Evolutionary conservation across 306 rosid species (phyloP).

Genomic region (Spatholobus suberectus): DNA sequence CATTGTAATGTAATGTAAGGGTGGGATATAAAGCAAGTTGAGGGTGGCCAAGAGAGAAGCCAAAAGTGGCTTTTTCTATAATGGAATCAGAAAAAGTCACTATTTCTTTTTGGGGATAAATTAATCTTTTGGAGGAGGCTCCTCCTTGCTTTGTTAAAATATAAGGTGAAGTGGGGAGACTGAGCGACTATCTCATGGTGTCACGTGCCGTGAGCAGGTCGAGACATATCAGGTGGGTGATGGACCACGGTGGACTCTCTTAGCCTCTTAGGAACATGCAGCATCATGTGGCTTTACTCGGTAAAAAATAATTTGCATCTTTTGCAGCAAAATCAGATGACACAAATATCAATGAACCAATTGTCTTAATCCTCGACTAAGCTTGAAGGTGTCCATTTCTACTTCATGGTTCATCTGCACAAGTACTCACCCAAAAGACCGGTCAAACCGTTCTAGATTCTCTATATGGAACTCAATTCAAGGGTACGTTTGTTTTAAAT

Average conservation of each 20-base stretch:
- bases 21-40: constrained; percentile 43
- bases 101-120: constrained; percentile 38
- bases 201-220: constrained; percentile 71
- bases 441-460: constrained; percentile 57
- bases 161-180: neutral
- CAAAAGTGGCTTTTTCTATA: constrained; percentile 47
- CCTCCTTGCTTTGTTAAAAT: constrained; percentile 20
- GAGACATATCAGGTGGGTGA: constrained; percentile 46
- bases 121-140: neutral
- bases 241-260: constrained; percentile 50
- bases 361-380: constrained; percentile 36
- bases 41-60: constrained; percentile 43
- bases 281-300: constrained; percentile 41
- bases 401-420: constrained; percentile 28
- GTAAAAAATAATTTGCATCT: constrained; percentile 9
- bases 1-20: neutral
- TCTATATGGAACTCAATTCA: constrained; percentile 31
- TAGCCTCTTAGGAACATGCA: neutral
- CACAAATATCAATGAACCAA: constrained; percentile 36
- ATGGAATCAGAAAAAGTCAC: constrained; percentile 40
- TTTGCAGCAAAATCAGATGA: constrained; percentile 35
- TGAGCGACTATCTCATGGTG: constrained; percentile 46
- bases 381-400: constrained; percentile 12
- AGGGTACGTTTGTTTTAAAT: neutral
- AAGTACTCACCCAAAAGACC: constrained; percentile 36